Evolutionary conservation across 441 rosid genomes (phyloP), one percentile per base, ranked within the genome.

Genomic region (Arabidopsis lyrata): DNA sequence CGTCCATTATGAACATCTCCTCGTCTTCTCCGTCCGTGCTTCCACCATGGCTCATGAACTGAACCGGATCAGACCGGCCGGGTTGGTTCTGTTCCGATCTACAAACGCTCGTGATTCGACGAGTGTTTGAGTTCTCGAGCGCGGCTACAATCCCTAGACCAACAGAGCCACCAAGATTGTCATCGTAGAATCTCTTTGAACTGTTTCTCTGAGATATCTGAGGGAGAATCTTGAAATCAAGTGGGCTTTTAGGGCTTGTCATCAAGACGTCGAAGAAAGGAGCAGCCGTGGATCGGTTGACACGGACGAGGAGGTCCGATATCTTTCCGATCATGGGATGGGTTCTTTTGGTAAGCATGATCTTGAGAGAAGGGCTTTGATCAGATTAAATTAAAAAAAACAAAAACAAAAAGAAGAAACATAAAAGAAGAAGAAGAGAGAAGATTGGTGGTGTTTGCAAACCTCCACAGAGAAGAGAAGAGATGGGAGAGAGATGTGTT

Each of bases 61-160:
- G 83, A 54, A 81, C 62, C 6, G 84, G 83, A 55, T 77, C 80
- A 9, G 86, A 84, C 34, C 79, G 62, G 55, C 38, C 9, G 16
- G 80, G 3, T 13, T 72, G 80, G 41, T 36, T 24, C 11, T 38
- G 68, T 59, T 50, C 81, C 6, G 64, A 52, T 66, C 54, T 59
- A n/a, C 52, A 68, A 39, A 58, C 66, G 54, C 72, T 78, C 6
- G 54, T 73, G 47, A 72, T 52, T 29, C 54, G 36, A 66, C 70
- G 63, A 41, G 68, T 49, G 60, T 35, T 66, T 36, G 74, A 65
- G 36, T 83, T 71, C 70, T 84, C 78, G 5, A 78, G 78, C 3
- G 81, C 76, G n/a, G 81, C 76, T 22, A 78, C 76, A 41, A 78
- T 78, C 16, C 81, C 81, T 59, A 78, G 58, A 63, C 81, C 81